These are phyloP conservation scores for Massarina eburnea DNA, from an alignment of 2,329 filamentous ascomycete genomes.

Conservation along the genomic window DNA sequence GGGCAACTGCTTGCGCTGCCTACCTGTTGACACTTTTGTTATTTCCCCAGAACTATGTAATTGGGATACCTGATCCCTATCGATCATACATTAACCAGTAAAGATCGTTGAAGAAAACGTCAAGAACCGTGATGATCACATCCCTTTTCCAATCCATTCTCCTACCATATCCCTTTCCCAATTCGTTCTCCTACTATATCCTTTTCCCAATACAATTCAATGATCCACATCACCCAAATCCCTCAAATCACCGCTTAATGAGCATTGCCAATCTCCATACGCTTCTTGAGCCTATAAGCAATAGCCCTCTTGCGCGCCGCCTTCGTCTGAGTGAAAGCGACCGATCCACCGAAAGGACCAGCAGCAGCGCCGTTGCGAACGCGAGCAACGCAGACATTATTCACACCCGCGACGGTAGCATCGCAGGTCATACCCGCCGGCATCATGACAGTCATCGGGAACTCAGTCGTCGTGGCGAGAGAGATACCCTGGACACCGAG, in stretches of 20 bases:
- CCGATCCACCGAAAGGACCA: slow-evolving; percentile 68
- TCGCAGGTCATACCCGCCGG: slow-evolving; percentile 68
- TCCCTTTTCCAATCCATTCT: no score
- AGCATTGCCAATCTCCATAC: slow-evolving; percentile 35
- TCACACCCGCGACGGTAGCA: slow-evolving; percentile 59
- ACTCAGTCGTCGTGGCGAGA: slow-evolving; percentile 61
- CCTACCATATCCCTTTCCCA: no score
- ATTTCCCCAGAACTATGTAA: no score
- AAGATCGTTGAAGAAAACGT: no score
- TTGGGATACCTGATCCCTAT: no score
- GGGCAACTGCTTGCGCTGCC: no score
- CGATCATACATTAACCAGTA: no score
- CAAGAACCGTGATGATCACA: no score
- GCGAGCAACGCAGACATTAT: slow-evolving; percentile 66
- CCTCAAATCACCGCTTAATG: slow-evolving; percentile 11
- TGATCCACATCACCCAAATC: neutral
- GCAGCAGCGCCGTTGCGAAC: slow-evolving; percentile 64
- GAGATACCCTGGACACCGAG: slow-evolving; percentile 60
- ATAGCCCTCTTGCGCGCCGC: slow-evolving; percentile 63
- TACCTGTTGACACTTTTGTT: no score
- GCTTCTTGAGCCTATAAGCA: slow-evolving; percentile 52
- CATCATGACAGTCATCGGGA: slow-evolving; percentile 66
- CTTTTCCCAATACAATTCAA: neutral
- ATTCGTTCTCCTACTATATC: no score
- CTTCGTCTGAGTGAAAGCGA: slow-evolving; percentile 64